Conservation (phyloP, 2,329 filamentous ascomycete genomes). For the Davidsoniella australis region DNA sequence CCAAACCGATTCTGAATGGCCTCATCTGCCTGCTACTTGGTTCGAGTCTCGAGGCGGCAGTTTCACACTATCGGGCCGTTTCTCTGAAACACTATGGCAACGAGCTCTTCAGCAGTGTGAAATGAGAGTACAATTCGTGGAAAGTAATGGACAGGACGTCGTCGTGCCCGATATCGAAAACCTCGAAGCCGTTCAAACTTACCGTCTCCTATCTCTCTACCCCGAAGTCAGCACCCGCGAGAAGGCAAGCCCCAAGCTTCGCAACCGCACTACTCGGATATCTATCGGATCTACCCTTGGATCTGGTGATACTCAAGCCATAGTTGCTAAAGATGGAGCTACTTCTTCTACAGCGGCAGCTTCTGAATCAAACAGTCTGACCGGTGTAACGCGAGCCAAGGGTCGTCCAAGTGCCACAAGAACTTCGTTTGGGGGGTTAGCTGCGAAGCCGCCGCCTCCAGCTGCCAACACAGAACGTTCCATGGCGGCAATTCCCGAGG, state of each 20-base stretch:
- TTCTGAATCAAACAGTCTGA: not conserved
- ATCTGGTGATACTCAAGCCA: too few species aligned
- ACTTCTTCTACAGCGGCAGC: too few species aligned
- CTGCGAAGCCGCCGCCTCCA: constrained; percentile 2
- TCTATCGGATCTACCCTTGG: too few species aligned
- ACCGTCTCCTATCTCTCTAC: constrained; percentile 7
- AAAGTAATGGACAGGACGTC: too few species aligned
- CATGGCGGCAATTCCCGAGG: constrained; percentile 9
- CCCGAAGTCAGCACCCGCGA: constrained; percentile 5
- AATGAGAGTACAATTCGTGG: too few species aligned
- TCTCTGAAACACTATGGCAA: constrained; percentile 11
- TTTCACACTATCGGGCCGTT: constrained; percentile 3
- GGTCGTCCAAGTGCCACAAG: constrained; percentile 10
- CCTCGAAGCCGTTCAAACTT: constrained; percentile 11
- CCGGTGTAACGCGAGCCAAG: constrained; percentile 7
- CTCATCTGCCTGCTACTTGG: not conserved
- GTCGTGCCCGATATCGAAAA: constrained; percentile 9
- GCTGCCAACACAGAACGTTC: constrained; percentile 10
- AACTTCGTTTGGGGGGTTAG: constrained; percentile 3
- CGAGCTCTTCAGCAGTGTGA: constrained; percentile 4
- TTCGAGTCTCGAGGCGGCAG: not conserved
- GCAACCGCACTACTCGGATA: not conserved
- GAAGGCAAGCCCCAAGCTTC: not conserved
- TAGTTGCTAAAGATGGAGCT: too few species aligned
- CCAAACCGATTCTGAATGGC: not conserved